Conservation (phyloP, 2,329 filamentous ascomycete genomes). For the Gremmenia infestans region DNA sequence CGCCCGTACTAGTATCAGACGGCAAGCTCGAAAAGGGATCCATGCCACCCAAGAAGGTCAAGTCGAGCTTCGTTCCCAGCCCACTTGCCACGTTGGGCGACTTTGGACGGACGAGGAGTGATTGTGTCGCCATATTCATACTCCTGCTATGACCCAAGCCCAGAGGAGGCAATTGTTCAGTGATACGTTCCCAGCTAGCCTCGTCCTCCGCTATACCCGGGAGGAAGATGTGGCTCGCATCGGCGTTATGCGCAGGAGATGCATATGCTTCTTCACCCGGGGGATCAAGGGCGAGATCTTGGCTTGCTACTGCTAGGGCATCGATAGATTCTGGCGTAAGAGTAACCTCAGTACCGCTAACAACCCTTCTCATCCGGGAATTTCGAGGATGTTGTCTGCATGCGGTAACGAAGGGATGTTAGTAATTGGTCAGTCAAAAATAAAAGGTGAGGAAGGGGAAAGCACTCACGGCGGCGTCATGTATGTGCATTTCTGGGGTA, state of each 20-base stretch:
- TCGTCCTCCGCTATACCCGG: no score
- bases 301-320: neutral
- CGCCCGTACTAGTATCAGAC: conserved; percentile 5
- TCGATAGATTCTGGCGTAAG: conserved; percentile 16
- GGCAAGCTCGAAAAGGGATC: conserved; percentile 7
- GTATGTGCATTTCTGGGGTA: conserved; percentile 19
- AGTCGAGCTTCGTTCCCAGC: neutral
- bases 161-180: neutral
- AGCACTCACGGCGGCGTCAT: conserved; percentile 11
- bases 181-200: neutral
- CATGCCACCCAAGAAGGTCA: neutral
- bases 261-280: no score
- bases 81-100: conserved; percentile 8
- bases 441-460: neutral
- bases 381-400: conserved; percentile 3
- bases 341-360: conserved; percentile 12
- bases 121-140: neutral
- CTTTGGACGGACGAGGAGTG: neutral
- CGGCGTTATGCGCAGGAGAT: neutral
- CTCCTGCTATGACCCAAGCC: neutral
- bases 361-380: conserved; percentile 12
- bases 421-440: conserved; percentile 1
- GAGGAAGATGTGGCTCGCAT: no score
- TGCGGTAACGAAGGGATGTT: neutral
- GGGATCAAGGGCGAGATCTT: no score